Evolutionary conservation across 75 land plant genomes (phyloP), one percentile per base, ranked within the genome.

Genomic region (Pinus taeda): DNA sequence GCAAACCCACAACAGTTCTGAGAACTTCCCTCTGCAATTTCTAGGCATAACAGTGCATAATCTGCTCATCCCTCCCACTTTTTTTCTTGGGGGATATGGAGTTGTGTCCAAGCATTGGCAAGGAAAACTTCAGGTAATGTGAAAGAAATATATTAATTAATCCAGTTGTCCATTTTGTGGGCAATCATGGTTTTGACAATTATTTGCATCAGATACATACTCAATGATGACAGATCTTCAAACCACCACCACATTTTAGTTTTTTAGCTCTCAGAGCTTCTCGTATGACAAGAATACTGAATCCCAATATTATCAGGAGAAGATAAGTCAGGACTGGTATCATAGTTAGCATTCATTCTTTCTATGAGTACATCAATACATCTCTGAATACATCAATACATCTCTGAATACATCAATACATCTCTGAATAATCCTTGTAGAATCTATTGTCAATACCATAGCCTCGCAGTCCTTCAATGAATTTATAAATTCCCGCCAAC

Each of bases 241-340:
- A 85, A 94, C 99, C 97, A 94, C 97, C 97, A 94, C 29, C 81
- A 63, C 33, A 30, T 57, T 77, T 63, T 78, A 45, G 49, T 75
- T 60, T 87, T 87, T 18, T 80, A 57, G 62, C 79, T 81, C 71
- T 87, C 87, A 30, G 78, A 80, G 76, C 91, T 89, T 61, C 59
- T 86, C 0, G 88, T 81, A 72, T 85, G 88, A 18, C 77, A 80
- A 0, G 94, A 92, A 17, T 75, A 74, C 24, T 92, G 79, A 57
- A 83, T 57, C 3, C 73, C 66, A 3, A 80, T 60, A 71, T 86
- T 87, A 45, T 89, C 89, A 0, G 84, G 83, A 13, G 89, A 87
- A 21, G 92, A 83, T 57, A 77, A 64, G 12, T 85, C 82, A 30
- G 84, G 89, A 76, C 78, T 73, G 15, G 4, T 17, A 66, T 29